These are phyloP conservation scores for Elsinoe perseae DNA, from an alignment of 2,329 filamentous ascomycete species.

Conservation along the genomic window DNA sequence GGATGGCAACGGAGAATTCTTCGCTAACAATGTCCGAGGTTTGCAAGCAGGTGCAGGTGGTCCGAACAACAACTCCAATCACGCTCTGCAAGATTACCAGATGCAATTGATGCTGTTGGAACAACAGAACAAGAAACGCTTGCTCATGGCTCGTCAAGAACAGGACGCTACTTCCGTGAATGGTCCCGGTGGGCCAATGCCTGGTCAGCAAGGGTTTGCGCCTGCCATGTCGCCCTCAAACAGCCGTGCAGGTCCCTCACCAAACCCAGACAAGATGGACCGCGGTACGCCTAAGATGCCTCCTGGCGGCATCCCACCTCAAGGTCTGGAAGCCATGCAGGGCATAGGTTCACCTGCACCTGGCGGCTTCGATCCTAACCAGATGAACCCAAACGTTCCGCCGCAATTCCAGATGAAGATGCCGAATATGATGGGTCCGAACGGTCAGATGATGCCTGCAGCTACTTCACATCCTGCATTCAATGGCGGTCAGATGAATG, in stretches of 20 bases:
- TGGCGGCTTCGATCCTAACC: conserved; percentile 45
- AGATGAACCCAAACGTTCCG: conserved; percentile 42
- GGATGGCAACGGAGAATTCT: conserved; percentile 54
- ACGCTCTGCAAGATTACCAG: conserved; percentile 78
- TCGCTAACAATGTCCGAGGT: conserved; percentile 46
- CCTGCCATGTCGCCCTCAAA: conserved; percentile 60
- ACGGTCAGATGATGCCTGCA: conserved; percentile 44
- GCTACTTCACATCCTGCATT: conserved; percentile 62
- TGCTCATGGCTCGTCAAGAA: conserved; percentile 75
- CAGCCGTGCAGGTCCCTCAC: conserved; percentile 63
- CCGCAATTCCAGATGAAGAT: conserved; percentile 39
- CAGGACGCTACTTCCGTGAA: conserved; percentile 57
- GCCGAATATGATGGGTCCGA: conserved; percentile 51
- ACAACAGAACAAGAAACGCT: conserved; percentile 78
- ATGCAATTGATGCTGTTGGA: conserved; percentile 84
- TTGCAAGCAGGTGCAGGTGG: conserved; percentile 25
- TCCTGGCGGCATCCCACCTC: conserved; percentile 60
- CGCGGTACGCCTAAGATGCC: conserved; percentile 67
- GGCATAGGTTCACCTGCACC: conserved; percentile 54
- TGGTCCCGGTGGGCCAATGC: conserved; percentile 38
- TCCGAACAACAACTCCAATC: conserved; percentile 55
- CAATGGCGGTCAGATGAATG: conserved; percentile 32
- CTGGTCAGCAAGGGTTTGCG: conserved; percentile 41
- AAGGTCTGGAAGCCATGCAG: conserved; percentile 60
- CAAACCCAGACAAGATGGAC: conserved; percentile 72